These are phyloP conservation scores for Corymbia citriodora DNA, from an alignment of 441 rosid species.

Conservation along the genomic window DNA sequence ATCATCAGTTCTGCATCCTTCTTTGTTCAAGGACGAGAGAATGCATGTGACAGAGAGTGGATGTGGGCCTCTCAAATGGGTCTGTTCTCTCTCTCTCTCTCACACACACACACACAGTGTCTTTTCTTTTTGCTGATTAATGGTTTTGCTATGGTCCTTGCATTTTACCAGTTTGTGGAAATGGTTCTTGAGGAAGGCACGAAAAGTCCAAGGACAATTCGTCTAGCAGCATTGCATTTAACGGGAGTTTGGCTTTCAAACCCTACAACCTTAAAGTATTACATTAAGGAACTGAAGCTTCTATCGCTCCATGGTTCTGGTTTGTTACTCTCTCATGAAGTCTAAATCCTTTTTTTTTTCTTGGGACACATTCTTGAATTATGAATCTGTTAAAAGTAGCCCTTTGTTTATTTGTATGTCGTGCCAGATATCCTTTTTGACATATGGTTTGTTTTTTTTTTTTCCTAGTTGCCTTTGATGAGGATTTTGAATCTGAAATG, in stretches of 20 bases:
- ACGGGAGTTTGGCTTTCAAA: slow-evolving; percentile 84
- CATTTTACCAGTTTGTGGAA: slow-evolving; percentile 58
- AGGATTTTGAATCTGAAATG: slow-evolving; percentile 97
- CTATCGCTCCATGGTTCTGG: slow-evolving; percentile 96
- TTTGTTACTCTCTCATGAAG: slow-evolving; percentile 22
- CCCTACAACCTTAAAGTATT: slow-evolving; percentile 70
- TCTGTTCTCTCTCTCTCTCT: slow-evolving; percentile 21
- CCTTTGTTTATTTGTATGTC: slow-evolving; percentile 6
- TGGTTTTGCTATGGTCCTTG: not conserved
- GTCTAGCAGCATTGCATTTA: slow-evolving; percentile 89
- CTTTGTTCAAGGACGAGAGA: slow-evolving; percentile 51
- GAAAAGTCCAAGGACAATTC: slow-evolving; percentile 95
- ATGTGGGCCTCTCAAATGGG: slow-evolving; percentile 94
- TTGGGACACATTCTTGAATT: slow-evolving; percentile 3
- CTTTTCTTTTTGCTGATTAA: not conserved
- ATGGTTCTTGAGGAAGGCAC: slow-evolving; percentile 85
- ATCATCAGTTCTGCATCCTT: slow-evolving; percentile 79
- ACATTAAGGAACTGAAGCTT: slow-evolving; percentile 77
- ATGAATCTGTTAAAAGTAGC: not conserved
- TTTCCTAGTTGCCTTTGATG: slow-evolving; percentile 87
- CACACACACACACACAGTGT: no score
- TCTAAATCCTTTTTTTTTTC: not conserved
- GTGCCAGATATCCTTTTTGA: slow-evolving; percentile 1
- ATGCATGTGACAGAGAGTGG: slow-evolving; percentile 59
- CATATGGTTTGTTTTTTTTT: slow-evolving; percentile 2